Percentiles rank a stretch among this genome's conserved stretches.
Evolutionary conservation across 1,139 yeast genomes (phyloP).

Genomic region (Yamadazyma triangularis): DNA sequence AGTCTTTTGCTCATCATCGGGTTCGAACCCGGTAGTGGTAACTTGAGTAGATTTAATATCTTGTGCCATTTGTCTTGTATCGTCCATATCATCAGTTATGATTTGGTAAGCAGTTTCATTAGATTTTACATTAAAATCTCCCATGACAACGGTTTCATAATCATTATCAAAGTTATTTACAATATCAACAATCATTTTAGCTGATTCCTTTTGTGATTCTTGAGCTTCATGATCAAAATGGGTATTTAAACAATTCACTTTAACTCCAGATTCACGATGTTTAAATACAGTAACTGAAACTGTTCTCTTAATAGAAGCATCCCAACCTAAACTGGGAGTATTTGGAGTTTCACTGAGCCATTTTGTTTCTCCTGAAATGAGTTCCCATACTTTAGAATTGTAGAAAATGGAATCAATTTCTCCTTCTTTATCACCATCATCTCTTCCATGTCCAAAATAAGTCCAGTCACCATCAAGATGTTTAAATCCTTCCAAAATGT

Average conservation of each 20-base stretch:
- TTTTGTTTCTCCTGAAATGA: constrained; percentile 32
- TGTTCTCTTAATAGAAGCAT: constrained; percentile 39
- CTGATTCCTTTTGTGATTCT: constrained; percentile 27
- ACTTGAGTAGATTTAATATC: constrained; percentile 18
- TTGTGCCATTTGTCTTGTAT: constrained; percentile 16
- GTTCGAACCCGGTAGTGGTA: constrained; percentile 37
- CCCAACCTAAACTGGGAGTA: constrained; percentile 36
- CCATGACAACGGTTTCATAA: constrained; percentile 30
- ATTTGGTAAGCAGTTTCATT: constrained; percentile 15
- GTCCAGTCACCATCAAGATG: constrained; percentile 22
- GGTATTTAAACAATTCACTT: constrained; percentile 33
- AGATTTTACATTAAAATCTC: constrained; percentile 10
- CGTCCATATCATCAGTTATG: constrained; percentile 19
- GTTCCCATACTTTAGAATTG: constrained; percentile 22
- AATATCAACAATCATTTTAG: constrained; percentile 27
- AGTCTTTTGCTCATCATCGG: constrained; percentile 16
- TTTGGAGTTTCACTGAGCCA: constrained; percentile 43
- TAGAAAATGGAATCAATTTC: constrained; percentile 43
- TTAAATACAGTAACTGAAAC: constrained; percentile 34
- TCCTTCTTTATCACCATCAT: constrained; percentile 38
- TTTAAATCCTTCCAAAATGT: constrained; percentile 10
- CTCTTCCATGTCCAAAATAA: constrained; percentile 44
- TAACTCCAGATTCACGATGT: constrained; percentile 16
- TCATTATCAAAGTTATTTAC: constrained; percentile 20
- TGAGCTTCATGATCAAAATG: constrained; percentile 42